Conservation (phyloP, 768 basidiomycete species). For the Mrakia frigida region DNA sequence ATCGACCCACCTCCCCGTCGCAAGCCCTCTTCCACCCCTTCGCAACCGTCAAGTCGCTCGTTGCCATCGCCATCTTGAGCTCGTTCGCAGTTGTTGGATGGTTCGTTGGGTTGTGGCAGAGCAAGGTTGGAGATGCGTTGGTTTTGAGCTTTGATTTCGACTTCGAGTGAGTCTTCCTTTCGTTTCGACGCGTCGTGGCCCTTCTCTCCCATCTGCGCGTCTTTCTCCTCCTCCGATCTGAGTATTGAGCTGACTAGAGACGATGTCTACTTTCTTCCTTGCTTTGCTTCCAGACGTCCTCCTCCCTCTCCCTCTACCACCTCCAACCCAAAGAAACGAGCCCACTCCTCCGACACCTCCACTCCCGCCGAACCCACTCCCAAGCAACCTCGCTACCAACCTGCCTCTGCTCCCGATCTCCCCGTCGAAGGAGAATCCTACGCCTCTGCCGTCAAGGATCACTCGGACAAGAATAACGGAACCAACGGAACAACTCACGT, state of each 20-base stretch:
- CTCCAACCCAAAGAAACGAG: background rate
- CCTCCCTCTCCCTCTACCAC: background rate
- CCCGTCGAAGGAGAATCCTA: slow-evolving; percentile 18
- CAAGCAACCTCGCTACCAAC: background rate
- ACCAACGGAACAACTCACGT: background rate
- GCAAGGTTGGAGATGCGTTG: background rate
- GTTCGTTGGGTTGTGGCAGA: background rate
- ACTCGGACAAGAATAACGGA: background rate
- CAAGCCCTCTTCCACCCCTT: background rate
- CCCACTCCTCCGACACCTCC: background rate
- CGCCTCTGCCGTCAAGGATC: slow-evolving; percentile 22
- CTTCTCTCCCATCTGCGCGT: background rate
- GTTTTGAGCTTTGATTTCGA: background rate
- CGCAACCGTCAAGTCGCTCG: background rate
- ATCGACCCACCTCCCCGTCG: background rate
- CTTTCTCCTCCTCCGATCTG: background rate
- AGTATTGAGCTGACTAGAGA: background rate
- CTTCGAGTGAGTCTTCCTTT: background rate
- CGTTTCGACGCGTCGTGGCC: background rate
- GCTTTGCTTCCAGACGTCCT: background rate
- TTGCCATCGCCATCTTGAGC: slow-evolving; percentile 7
- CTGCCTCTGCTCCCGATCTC: background rate
- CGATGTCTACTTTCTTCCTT: too few species aligned
- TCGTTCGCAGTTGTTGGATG: background rate
- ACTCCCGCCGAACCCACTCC: background rate